These are phyloP conservation scores for Suhomyces bokatorum DNA, from an alignment of 1,139 yeast genomes.

Conservation along the genomic window DNA sequence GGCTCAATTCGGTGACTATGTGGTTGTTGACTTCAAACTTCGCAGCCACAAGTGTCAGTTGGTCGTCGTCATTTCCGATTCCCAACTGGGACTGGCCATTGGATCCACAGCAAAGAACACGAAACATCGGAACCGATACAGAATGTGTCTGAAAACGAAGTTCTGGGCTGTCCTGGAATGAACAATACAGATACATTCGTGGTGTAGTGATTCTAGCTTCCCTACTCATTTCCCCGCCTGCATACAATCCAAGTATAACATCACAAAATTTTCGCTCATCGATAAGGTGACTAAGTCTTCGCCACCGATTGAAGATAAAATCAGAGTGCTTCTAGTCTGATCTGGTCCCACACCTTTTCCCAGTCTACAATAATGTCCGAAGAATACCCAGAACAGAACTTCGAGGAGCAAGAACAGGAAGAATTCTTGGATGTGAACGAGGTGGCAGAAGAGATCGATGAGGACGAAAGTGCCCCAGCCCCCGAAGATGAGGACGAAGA, in stretches of 20 bases:
- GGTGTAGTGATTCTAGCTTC: neutral
- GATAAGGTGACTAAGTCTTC: conserved; percentile 10
- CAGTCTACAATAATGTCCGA: conserved; percentile 7
- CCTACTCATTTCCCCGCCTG: conserved; percentile 3
- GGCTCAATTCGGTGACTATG: conserved; percentile 3
- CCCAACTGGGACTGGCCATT: conserved; percentile 84
- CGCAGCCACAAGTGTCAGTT: conserved; percentile 29
- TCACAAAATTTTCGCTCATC: conserved; percentile 12
- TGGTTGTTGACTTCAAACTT: conserved; percentile 20
- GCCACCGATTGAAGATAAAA: conserved; percentile 3
- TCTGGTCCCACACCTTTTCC: neutral
- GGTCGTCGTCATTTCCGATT: conserved; percentile 55
- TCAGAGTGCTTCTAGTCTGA: neutral
- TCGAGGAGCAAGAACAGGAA: conserved; percentile 37
- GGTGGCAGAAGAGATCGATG: conserved; percentile 58
- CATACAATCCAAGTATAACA: conserved; percentile 5
- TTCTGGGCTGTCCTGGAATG: no score
- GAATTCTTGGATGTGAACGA: conserved; percentile 58
- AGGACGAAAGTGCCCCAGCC: conserved; percentile 31
- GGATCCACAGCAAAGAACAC: conserved; percentile 68
- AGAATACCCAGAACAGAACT: conserved; percentile 11
- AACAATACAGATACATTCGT: no score
- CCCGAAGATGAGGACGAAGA: conserved; percentile 45
- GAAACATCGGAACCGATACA: conserved; percentile 18
- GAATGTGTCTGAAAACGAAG: no score